phyloP scores from a whole-genome alignment of 129 eudicot genomes.

The Centaurea solstitialis region DNA sequence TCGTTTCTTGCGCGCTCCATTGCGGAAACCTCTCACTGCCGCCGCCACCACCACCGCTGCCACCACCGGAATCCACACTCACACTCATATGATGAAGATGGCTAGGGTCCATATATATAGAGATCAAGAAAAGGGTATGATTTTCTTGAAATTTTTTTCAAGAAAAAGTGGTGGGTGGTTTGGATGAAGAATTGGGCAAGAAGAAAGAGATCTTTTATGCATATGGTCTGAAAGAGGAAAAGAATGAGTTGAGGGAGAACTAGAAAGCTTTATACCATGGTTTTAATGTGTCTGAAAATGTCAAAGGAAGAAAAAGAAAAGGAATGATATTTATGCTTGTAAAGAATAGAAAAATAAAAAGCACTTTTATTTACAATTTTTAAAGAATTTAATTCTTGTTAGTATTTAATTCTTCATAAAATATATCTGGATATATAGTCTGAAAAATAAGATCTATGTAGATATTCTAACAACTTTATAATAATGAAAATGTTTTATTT shows the following conservation, averaged over 20 bases:
- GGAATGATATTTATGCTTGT: not conserved
- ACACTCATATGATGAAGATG: constrained; percentile 38
- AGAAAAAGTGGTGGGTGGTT: not conserved
- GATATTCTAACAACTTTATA: no score
- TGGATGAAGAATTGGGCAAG: constrained; percentile 12
- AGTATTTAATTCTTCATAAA: not conserved
- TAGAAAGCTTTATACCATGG: constrained; percentile 23
- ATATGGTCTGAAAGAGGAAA: constrained; percentile 24
- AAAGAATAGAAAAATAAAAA: constrained; percentile 11
- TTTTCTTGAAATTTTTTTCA: constrained; percentile 2
- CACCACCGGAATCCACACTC: constrained; percentile 37
- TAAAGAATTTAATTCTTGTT: not conserved
- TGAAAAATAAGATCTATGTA: no score
- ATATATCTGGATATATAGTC: no score
- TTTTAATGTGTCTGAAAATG: constrained; percentile 22
- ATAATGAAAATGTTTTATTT: not conserved
- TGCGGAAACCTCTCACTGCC: constrained; percentile 72
- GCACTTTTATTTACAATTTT: not conserved
- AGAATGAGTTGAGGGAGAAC: constrained; percentile 21
- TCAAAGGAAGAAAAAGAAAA: constrained; percentile 19
- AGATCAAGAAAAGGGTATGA: not conserved
- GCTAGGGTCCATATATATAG: constrained; percentile 30
- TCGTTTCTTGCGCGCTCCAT: constrained; percentile 88
- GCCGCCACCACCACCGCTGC: constrained; percentile 18
- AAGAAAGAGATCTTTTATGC: constrained; percentile 27